phyloP scores from a whole-genome alignment of 2,329 filamentous ascomycete species.

The Plenodomus lindquistii region DNA sequence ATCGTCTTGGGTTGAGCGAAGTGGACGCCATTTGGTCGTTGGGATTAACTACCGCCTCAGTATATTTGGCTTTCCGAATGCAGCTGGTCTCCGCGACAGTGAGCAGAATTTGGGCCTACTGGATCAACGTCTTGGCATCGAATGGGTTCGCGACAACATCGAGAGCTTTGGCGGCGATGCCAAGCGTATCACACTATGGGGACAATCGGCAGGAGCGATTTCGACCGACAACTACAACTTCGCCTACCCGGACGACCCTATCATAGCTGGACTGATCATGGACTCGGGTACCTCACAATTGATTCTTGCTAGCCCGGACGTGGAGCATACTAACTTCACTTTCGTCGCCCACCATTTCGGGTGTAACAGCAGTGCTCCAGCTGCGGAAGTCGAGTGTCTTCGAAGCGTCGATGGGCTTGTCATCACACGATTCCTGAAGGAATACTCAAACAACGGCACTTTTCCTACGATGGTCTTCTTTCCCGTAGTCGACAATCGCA shows the following conservation, averaged over 20 bases:
- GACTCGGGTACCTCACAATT: constrained; percentile 27
- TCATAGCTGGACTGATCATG: constrained; percentile 40
- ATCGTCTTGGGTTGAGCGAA: constrained; percentile 36
- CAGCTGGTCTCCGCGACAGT: constrained; percentile 29
- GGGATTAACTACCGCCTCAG: constrained; percentile 40
- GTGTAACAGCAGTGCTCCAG: constrained; percentile 27
- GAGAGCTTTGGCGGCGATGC: constrained; percentile 43
- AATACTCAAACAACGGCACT: constrained; percentile 29
- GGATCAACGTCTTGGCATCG: constrained; percentile 45
- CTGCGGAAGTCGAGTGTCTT: constrained; percentile 44
- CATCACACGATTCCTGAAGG: constrained; percentile 41
- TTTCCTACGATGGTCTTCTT: constrained; percentile 31
- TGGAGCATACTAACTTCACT: constrained; percentile 43
- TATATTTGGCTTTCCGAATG: constrained; percentile 47
- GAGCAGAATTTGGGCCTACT: constrained; percentile 47
- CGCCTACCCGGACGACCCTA: constrained; percentile 54
- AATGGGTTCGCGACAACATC: constrained; percentile 49
- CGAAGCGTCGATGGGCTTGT: constrained; percentile 30
- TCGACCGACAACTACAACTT: constrained; percentile 55
- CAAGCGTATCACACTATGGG: constrained; percentile 45
- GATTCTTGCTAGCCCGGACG: constrained; percentile 16
- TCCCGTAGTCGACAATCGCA: constrained; percentile 35
- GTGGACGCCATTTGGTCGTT: constrained; percentile 42
- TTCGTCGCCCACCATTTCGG: constrained; percentile 44
- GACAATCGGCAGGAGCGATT: constrained; percentile 45